Percentiles rank a stretch among this genome's conserved stretches.
Conservation (phyloP, 2,329 filamentous ascomycete species). For the Calonectria ilicicola region DNA sequence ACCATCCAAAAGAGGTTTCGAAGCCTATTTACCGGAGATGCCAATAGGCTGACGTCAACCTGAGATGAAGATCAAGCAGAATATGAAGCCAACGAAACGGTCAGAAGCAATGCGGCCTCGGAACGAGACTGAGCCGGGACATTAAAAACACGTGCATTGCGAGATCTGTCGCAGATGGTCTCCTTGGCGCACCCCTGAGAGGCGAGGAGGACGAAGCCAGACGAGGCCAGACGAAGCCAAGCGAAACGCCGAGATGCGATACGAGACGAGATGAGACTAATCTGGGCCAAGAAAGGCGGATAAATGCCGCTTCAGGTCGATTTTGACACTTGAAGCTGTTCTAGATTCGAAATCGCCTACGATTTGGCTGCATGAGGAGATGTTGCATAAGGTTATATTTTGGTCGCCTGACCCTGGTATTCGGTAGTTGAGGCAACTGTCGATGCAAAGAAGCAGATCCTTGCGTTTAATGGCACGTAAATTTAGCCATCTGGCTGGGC, state of each 20-base stretch:
- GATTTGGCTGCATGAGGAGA: neutral
- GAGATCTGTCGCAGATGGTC: constrained; percentile 6
- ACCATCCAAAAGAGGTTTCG: neutral
- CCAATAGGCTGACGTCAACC: neutral
- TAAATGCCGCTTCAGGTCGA: neutral
- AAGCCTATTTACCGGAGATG: neutral
- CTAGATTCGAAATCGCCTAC: neutral
- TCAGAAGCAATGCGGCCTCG: constrained; percentile 17
- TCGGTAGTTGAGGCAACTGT: neutral
- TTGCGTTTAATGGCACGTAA: neutral
- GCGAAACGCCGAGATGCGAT: constrained; percentile 1
- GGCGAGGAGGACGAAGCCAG: neutral
- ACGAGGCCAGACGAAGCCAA: neutral
- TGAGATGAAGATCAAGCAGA: constrained; percentile 12
- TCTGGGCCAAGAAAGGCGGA: neutral
- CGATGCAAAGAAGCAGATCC: neutral
- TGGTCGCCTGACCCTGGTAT: neutral
- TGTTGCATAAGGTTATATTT: neutral
- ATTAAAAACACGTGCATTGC: constrained; percentile 3
- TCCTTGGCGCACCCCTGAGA: neutral
- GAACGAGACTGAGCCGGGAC: constrained; percentile 17
- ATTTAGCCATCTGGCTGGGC: neutral
- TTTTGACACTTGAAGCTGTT: neutral
- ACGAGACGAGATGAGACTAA: constrained; percentile 9
- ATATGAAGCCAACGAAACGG: constrained; percentile 1